Evolutionary conservation across 768 basidiomycete species (phyloP), one percentile per base, ranked within the genome.

Genomic region (Rhodotorula diobovata): DNA sequence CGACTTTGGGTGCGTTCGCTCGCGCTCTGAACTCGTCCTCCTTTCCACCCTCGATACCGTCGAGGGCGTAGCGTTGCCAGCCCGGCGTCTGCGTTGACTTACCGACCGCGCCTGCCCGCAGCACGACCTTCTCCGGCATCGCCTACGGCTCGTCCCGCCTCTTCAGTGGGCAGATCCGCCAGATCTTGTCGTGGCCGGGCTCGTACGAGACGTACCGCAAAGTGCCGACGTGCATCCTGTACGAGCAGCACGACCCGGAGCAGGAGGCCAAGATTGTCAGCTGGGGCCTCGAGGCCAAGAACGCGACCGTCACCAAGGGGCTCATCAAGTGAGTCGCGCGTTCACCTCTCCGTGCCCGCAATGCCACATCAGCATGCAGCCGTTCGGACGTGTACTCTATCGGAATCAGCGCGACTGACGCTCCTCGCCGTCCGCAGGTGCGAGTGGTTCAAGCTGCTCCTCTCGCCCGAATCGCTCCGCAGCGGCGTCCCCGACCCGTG

Each of bases 271-370:
- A 84, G 70, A 87, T 93, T 2, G 76, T 90, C 30, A 88, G 90
- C 10, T 93, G 91, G 91, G 91, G 91, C 3, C 81, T 92, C 63
- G 89, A 92, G 81, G 91, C 91, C 4, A 91, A 91, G 82, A 89
- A 88, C 74, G 85, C 89, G 6, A 85, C 85, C 32, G 84, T 86
- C 2, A 84, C 88, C 81, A 83, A 85, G 6, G 89, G 90, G 12
- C 87, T 86, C 21, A 82, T 81, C 61, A 84, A 83, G 68, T 86
- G 84, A 67, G 86, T 43, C 25, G 84, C 67, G 86, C 21, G 15
- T 32, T 28, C 23, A 25, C n/a, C 6, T 10, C 15, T 18, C 6
- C 25, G 14, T 7, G 14, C 11, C 14, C 2, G 41, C 41, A n/a
- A n/a, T n/a, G n/a, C n/a, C n/a, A n/a, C n/a, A n/a, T n/a, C n/a